Evolutionary conservation across 2,329 filamentous ascomycete species (phyloP), one percentile per base, ranked within the genome.

Genomic region (Alternaria sp.): DNA sequence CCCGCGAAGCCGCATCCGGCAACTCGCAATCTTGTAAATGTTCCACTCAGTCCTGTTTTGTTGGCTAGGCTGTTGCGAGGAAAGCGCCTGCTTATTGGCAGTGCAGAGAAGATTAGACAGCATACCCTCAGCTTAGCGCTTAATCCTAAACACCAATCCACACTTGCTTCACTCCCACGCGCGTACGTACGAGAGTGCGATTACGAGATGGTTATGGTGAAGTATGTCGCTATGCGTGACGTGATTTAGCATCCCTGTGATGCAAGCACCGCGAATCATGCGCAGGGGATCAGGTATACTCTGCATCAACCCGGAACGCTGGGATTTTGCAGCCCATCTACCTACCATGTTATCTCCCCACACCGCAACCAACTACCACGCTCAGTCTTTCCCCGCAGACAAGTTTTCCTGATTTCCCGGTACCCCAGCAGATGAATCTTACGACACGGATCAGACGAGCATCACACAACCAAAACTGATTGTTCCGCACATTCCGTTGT

Each of bases 1-100:
- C 74, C 72, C 72, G 70, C 72, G 69, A 64, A 69, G 71, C 63
- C 56, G 46, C 63, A 63, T 36, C 28, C 58, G 54, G 62, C 60
- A 66, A 69, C 60, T 67, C 63, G 71, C 72, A 72, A 67, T 70
- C 65, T 66, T 76, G 73, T 76, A 74, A 71, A 66, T 60, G 62
- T 66, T 67, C 64, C 70, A 70, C 70, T 67, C 67, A 60, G 63
- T 44, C 56, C 60, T 66, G 66, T 62, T 65, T 68, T 48, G 24
- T 65, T 66, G 56, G 56, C 61, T 33, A 40, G 54, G 59, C 49
- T 48, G 64, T 40, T 59, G 60, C 48, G 60, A 56, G 63, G 56
- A 44, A 52, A 52, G 46, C 23, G 66, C 56, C 63, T 70, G 72
- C 69, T 69, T 71, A 70, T 72, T 67, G 65, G 68, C 66, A 72